These are phyloP conservation scores for Lonicera japonica DNA, from an alignment of 129 eudicot genomes.

Conservation along the genomic window DNA sequence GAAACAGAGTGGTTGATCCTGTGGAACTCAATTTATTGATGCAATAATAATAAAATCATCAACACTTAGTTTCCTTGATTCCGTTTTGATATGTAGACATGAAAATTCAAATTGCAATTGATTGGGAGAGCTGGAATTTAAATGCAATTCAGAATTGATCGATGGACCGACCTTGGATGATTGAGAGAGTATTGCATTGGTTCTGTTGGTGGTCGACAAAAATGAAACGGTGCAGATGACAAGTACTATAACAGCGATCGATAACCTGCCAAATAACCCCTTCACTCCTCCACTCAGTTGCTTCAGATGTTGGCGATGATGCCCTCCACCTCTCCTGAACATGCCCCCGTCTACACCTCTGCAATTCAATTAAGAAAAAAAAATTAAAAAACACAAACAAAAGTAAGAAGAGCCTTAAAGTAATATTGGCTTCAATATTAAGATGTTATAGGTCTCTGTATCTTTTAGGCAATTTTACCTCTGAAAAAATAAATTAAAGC, in stretches of 20 bases:
- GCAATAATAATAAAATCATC: background rate
- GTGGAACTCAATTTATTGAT: background rate
- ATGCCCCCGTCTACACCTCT: slow-evolving; percentile 39
- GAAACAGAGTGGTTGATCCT: too few species aligned
- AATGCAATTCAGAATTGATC: background rate
- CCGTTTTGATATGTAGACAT: too few species aligned
- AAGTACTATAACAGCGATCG: slow-evolving; percentile 36
- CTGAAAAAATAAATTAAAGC: too few species aligned
- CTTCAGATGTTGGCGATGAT: slow-evolving; percentile 57
- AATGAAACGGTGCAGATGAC: slow-evolving; percentile 54
- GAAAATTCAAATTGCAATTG: background rate
- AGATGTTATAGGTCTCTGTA: too few species aligned
- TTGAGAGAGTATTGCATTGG: slow-evolving; percentile 24
- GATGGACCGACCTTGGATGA: slow-evolving; percentile 47
- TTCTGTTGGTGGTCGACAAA: slow-evolving; percentile 27
- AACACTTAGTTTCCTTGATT: background rate
- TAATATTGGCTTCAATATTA: too few species aligned
- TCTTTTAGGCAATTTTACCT: too few species aligned
- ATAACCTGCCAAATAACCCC: slow-evolving; percentile 50
- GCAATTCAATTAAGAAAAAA: too few species aligned
- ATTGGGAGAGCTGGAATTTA: background rate
- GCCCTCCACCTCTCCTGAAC: slow-evolving; percentile 27
- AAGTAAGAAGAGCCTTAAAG: too few species aligned
- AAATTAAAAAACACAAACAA: too few species aligned
- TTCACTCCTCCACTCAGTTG: slow-evolving; percentile 38